Base-by-base conservation (phyloP, 805 yeast species). In the Candida endomychidarum region DNA sequence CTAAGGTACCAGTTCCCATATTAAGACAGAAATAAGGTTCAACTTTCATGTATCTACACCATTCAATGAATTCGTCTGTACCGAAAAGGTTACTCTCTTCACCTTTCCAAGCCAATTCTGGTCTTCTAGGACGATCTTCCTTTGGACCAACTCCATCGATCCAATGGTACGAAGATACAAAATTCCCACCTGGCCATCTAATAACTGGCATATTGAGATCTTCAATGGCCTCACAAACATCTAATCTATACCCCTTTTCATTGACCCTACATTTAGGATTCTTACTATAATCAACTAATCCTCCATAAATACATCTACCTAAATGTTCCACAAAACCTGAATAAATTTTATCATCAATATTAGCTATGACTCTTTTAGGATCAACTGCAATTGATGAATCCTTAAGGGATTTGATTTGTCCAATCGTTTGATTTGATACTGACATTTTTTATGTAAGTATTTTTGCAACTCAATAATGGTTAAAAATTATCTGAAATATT, bases 101-200 rank as follows among this genome's bases (percentile, higher is more conserved):
- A 26, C 54, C 53, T 15, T 50, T 44, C 67, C 67, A 61, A 11
- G 67, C 67, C 29, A 60, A 50, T 40, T 60, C 67, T 2, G 63
- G 65, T 37, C 65, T 43, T 32, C 56, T 42, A 11, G 63, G 65
- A 30, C 67, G 50, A 7, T 43, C 15, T 18, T 53, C 56, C 28
- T 47, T 47, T 7, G 65, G 65, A 2, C 66, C 66, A 20, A 61
- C 56, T 3, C 60, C 66, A 36, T 61, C 66, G 16, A 48, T 36
- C 66, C 66, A 61, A 34, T 61, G 66, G 34, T 61, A 61, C 4
- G 62, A 51, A 3, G 60, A 52, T 16, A 58, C 65, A 45, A 61
- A 61, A 38, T 61, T 61, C 10, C 67, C 67, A 11, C 67, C 67
- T 23, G 67, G 67, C 56, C 63, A 61, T 38, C 67, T 50, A 9